These are phyloP conservation scores for Dendrostoma leiphaemia DNA, from an alignment of 2,329 filamentous ascomycete species.

Conservation along the genomic window DNA sequence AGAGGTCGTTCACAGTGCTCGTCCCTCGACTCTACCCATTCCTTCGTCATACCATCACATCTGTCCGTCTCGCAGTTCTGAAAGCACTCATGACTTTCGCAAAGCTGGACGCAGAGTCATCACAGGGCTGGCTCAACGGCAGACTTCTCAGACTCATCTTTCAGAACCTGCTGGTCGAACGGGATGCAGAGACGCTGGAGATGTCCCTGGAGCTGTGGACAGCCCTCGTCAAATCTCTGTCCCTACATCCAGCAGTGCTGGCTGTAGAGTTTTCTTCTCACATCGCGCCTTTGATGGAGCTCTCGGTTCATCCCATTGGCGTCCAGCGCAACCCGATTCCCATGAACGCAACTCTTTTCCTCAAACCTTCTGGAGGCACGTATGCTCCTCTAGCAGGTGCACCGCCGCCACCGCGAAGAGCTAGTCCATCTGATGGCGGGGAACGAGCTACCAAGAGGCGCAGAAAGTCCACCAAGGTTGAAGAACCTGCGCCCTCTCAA, in stretches of 20 bases:
- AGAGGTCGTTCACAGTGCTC: slow-evolving; percentile 86
- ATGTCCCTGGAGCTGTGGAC: slow-evolving; percentile 87
- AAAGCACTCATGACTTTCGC: slow-evolving; percentile 92
- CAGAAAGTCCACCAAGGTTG: slow-evolving; percentile 79
- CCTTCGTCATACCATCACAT: slow-evolving; percentile 93
- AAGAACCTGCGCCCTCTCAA: slow-evolving; percentile 64
- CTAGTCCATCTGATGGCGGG: slow-evolving; percentile 50
- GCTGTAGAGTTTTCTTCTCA: slow-evolving; percentile 72
- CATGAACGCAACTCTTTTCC: slow-evolving; percentile 86
- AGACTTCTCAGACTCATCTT: slow-evolving; percentile 86
- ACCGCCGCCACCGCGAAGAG: slow-evolving; percentile 43
- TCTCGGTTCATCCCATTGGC: slow-evolving; percentile 88
- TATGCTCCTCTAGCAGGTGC: slow-evolving; percentile 59
- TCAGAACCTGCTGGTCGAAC: slow-evolving; percentile 92
- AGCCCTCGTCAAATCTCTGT: slow-evolving; percentile 69
- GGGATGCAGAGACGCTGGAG: slow-evolving; percentile 77
- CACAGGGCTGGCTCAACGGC: slow-evolving; percentile 89
- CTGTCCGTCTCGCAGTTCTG: slow-evolving; percentile 87
- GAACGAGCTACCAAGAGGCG: slow-evolving; percentile 72
- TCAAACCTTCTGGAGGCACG: slow-evolving; percentile 86
- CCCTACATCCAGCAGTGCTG: slow-evolving; percentile 61
- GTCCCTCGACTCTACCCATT: slow-evolving; percentile 96
- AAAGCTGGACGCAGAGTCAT: slow-evolving; percentile 74
- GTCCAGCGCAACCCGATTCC: slow-evolving; percentile 87
- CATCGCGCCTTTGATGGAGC: slow-evolving; percentile 75